A percentile compares a stretch with the other conserved stretches of the same genome.
Evolutionary conservation across 768 basidiomycete species (phyloP).

Genomic region (Lactarius indigo): DNA sequence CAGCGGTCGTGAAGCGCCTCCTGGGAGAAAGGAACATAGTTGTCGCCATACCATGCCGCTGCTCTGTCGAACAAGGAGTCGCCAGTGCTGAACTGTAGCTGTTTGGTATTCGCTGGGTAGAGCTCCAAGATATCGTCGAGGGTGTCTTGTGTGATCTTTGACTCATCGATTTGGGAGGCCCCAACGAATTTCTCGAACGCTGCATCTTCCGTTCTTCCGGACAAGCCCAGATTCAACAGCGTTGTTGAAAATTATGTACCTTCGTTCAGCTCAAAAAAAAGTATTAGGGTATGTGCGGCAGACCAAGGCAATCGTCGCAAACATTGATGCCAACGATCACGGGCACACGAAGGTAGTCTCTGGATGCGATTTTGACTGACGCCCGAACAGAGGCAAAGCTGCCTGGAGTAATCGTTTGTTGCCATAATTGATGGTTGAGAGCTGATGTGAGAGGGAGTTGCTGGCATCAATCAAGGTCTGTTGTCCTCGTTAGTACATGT

Average conservation of each 20-base stretch:
- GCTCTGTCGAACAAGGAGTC: slow-evolving; percentile 57
- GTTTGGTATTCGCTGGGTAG: slow-evolving; percentile 48
- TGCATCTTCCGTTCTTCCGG: slow-evolving; percentile 39
- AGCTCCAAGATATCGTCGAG: slow-evolving; percentile 38
- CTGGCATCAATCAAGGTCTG: slow-evolving; percentile 47
- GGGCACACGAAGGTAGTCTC: slow-evolving; percentile 50
- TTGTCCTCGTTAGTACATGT: background rate
- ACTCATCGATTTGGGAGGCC: slow-evolving; percentile 50
- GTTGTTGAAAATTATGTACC: slow-evolving; percentile 44
- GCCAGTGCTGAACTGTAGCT: slow-evolving; percentile 51
- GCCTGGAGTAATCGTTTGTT: slow-evolving; percentile 48
- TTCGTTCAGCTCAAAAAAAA: slow-evolving; percentile 45
- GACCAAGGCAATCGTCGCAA: slow-evolving; percentile 37
- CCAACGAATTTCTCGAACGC: slow-evolving; percentile 48
- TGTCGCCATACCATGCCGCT: slow-evolving; percentile 55
- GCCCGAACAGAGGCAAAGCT: slow-evolving; percentile 45
- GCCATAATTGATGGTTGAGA: slow-evolving; percentile 53
- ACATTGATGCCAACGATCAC: slow-evolving; percentile 52
- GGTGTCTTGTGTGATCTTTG: slow-evolving; percentile 42
- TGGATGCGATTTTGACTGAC: slow-evolving; percentile 41
- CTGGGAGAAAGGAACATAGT: slow-evolving; percentile 53
- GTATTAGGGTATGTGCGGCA: slow-evolving; percentile 36
- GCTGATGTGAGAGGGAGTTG: slow-evolving; percentile 43
- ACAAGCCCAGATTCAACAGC: slow-evolving; percentile 39
- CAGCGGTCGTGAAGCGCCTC: slow-evolving; percentile 48